Conservation (phyloP, 2,329 filamentous ascomycete species). For the Cercospora nicotianae region DNA sequence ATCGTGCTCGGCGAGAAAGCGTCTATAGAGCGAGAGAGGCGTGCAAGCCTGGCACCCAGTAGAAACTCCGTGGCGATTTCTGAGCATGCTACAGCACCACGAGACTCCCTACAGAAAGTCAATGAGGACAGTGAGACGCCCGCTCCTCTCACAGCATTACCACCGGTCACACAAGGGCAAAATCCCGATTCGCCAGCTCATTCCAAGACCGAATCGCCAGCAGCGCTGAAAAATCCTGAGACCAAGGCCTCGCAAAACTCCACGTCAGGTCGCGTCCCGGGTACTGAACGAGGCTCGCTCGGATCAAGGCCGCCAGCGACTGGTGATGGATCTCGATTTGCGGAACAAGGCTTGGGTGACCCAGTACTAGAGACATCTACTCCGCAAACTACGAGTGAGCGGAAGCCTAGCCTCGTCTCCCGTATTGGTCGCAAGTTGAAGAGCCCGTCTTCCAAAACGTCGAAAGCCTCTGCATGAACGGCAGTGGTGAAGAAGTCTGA, state of each 20-base stretch:
- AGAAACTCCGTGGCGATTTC: not conserved
- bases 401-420: constrained; percentile 5
- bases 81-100: not conserved
- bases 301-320: not conserved
- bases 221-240: not conserved
- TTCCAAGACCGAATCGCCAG: not conserved
- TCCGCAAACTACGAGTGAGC: not conserved
- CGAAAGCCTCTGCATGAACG: not conserved
- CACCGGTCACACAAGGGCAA: not conserved
- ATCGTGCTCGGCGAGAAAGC: constrained; percentile 10
- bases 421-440: constrained; percentile 10
- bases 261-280: not conserved
- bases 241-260: not conserved
- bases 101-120: constrained; percentile 12
- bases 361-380: not conserved
- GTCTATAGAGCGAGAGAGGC: constrained; percentile 4
- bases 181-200: not conserved
- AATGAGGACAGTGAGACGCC: constrained; percentile 5
- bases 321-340: constrained; percentile 4
- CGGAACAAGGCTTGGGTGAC: not conserved
- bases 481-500: not conserved
- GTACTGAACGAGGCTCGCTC: constrained; percentile 6
- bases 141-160: not conserved
- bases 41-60: constrained; percentile 5
- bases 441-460: not conserved